phyloP scores from a whole-genome alignment of 2,329 filamentous ascomycete species.

The Fusarium lateritium region DNA sequence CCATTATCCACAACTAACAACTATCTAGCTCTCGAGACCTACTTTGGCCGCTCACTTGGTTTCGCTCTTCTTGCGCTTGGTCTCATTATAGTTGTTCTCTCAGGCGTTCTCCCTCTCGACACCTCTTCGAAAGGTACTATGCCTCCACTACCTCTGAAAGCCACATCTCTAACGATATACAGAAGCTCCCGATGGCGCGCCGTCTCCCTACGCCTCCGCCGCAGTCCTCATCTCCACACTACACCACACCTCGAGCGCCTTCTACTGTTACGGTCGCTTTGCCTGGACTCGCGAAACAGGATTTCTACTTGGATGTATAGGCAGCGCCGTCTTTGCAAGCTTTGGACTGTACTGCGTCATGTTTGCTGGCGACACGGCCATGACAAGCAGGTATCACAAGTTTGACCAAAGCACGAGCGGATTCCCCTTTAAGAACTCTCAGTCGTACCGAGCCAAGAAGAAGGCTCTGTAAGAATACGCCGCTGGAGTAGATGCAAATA shows the following conservation, averaged over 20 bases:
- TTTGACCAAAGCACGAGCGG: conserved; percentile 59
- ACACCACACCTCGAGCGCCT: conserved; percentile 75
- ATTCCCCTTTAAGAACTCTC: conserved; percentile 57
- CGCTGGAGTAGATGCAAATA: background rate
- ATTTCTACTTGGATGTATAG: conserved; percentile 72
- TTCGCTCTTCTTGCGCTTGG: conserved; percentile 76
- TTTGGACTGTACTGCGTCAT: conserved; percentile 62
- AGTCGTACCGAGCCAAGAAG: conserved; percentile 58
- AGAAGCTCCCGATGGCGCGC: conserved; percentile 55
- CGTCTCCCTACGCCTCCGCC: conserved; percentile 75
- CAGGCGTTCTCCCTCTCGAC: conserved; percentile 77
- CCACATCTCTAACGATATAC: conserved; percentile 5
- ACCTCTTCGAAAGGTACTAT: conserved; percentile 60
- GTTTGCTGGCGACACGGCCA: conserved; percentile 57
- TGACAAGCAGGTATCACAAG: conserved; percentile 55
- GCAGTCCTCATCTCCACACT: conserved; percentile 75
- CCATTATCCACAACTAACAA: conserved; percentile 3
- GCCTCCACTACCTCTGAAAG: too few relatives aligned
- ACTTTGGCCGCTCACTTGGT: conserved; percentile 81
- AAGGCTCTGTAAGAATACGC: conserved; percentile 49
- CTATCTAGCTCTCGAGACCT: conserved; percentile 72
- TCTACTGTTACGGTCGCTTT: conserved; percentile 79
- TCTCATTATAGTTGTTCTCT: conserved; percentile 75
- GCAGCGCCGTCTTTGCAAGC: conserved; percentile 69
- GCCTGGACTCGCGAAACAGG: conserved; percentile 68